Base-by-base conservation (phyloP, 169 alveolate species). In the Plasmodium yoelii region DNA sequence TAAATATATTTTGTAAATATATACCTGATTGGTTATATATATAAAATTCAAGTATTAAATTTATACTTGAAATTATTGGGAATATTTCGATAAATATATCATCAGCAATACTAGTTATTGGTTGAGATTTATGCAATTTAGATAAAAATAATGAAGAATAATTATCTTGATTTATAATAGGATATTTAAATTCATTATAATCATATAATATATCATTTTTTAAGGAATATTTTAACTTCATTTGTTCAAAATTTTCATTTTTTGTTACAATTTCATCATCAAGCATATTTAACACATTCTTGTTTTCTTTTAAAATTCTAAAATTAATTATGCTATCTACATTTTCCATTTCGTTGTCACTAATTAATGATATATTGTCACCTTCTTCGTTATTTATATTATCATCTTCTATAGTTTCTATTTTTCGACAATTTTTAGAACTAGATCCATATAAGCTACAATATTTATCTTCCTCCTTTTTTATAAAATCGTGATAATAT, bases 41-140 rank as follows among this genome's bases (percentile, higher is more conserved):
- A 13, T 94, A 90, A 28, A 97, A 87, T 74, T 96, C 97, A 15
- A 97, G 89, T 63, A 95, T 88, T 26, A 98, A 90, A 77, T 97
- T 98, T 68, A 95, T 96, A 39, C 95, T 95, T 55, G 96, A 97
- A 49, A 97, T 96, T 61, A 94, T 95, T 18, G 97, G 93, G 49
- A 91, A 92, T 19, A 98, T 97, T 93, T 98, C 99, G 2, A 97
- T 97, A 93, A 96, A 98, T 13, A 98, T 92, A 9, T 98, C 98
- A 92, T 98, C 99, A 65, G 95, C 95, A 28, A 94, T 94, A 0
- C 98, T 98, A 5, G 99, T 95, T 55, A 96, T 60, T 8, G n/a
- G 61, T 53, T 87, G 89, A 0, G 92, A 59, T 8, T 72, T 73
- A 22, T 72, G 87, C 87, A 68, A 57, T 34, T 88, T 75, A 0